phyloP scores from a whole-genome alignment of 768 basidiomycete genomes.

The Termitomyces sp. region DNA sequence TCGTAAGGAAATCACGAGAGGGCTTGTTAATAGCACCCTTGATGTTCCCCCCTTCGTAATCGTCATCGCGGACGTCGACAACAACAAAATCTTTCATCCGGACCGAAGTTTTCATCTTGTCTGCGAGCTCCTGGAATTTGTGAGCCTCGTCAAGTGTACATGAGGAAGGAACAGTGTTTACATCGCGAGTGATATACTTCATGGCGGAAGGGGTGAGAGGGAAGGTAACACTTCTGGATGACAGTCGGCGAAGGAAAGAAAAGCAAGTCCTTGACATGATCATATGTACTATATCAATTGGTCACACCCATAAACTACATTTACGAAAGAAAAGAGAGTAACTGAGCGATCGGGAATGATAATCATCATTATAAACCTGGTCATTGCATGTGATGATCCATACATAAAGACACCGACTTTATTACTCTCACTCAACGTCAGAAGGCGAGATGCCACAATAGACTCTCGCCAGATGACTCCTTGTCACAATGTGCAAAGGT shows the following conservation, averaged over 20 bases:
- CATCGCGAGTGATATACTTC: constrained; percentile 18
- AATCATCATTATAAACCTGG: too few relatives aligned
- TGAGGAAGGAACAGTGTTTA: neutral
- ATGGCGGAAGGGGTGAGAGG: constrained; percentile 1
- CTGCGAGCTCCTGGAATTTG: constrained; percentile 55
- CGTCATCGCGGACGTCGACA: constrained; percentile 83
- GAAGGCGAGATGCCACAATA: too few relatives aligned
- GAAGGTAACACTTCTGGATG: neutral
- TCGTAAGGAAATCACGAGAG: constrained; percentile 49
- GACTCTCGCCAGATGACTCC: too few relatives aligned
- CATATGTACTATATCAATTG: neutral
- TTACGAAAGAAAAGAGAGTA: neutral
- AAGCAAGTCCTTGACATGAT: constrained; percentile 1
- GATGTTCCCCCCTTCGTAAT: constrained; percentile 77
- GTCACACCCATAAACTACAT: neutral
- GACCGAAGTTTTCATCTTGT: constrained; percentile 59
- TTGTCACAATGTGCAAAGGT: too few relatives aligned
- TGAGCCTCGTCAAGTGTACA: neutral
- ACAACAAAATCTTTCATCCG: constrained; percentile 65
- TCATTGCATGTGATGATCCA: too few relatives aligned
- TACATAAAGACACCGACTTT: too few relatives aligned
- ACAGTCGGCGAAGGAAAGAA: neutral
- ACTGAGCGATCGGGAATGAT: neutral
- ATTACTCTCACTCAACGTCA: neutral
- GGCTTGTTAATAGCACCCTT: constrained; percentile 58